A percentile compares a stretch with the other conserved stretches of the same genome.
These are phyloP conservation scores for Tricholoma hemisulphureum DNA, from an alignment of 768 basidiomycete genomes.

Conservation along the genomic window DNA sequence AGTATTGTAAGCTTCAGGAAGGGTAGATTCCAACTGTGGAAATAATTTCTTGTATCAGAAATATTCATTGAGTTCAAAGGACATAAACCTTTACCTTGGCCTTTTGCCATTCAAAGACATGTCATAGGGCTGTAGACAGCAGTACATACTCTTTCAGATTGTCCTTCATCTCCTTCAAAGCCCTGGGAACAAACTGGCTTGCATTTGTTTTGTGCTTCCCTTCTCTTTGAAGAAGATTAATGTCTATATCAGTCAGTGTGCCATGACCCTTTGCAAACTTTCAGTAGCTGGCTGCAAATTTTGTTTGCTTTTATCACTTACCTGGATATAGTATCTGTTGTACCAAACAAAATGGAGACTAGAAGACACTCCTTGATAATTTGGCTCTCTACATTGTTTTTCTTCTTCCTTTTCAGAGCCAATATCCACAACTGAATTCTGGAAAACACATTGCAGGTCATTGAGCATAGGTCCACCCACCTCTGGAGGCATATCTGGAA, in stretches of 20 bases:
- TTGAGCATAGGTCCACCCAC: background rate
- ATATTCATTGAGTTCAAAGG: background rate
- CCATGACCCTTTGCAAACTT: background rate
- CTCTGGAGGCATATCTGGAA: background rate
- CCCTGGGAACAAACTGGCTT: background rate
- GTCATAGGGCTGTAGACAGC: background rate
- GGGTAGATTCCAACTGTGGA: conserved; percentile 20
- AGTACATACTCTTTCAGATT: background rate
- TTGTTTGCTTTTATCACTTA: background rate
- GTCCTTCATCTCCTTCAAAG: background rate
- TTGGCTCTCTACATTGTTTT: background rate
- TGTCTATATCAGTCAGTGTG: background rate
- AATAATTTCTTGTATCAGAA: too few relatives aligned
- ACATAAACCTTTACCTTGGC: background rate
- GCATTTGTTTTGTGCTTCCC: background rate
- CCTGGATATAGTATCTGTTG: background rate
- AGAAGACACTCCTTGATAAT: background rate
- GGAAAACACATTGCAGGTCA: background rate
- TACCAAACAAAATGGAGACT: background rate
- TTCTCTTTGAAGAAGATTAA: background rate
- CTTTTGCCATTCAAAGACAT: background rate
- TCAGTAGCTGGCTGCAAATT: background rate
- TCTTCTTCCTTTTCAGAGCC: background rate
- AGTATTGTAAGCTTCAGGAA: conserved; percentile 19
- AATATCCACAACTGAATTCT: background rate